phyloP scores from a whole-genome alignment of 2,329 filamentous ascomycete genomes.

The Karstenula rhodostoma region DNA sequence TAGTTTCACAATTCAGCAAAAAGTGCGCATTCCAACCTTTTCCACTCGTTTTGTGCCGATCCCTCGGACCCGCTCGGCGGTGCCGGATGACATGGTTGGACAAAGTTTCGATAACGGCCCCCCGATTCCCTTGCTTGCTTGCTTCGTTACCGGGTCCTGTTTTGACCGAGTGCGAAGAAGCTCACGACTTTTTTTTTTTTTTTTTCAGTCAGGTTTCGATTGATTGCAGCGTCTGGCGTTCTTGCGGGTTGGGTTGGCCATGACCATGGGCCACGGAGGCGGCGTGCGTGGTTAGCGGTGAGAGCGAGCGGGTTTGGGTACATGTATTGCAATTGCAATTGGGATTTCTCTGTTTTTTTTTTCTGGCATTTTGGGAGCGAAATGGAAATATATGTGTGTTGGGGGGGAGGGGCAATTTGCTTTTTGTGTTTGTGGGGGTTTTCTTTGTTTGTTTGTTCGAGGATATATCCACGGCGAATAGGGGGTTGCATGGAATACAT shows the following conservation, averaged over 20 bases:
- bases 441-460: background rate
- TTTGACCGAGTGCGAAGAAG: background rate
- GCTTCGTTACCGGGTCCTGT: background rate
- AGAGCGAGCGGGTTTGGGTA: background rate
- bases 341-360: background rate
- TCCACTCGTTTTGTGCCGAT: background rate
- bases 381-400: too few relatives aligned
- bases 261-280: too few relatives aligned
- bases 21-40: background rate
- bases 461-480: slow-evolving; percentile 11
- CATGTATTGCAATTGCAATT: too few relatives aligned
- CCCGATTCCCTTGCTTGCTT: too few relatives aligned
- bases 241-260: slow-evolving; percentile 2
- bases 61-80: background rate
- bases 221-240: slow-evolving; percentile 32
- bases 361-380: slow-evolving; percentile 10
- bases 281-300: slow-evolving; percentile 19
- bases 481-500: slow-evolving; percentile 17
- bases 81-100: slow-evolving; percentile 19
- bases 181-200: background rate
- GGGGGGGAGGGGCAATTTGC: too few relatives aligned
- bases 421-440: too few relatives aligned
- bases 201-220: slow-evolving; percentile 19
- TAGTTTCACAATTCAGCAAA: background rate
- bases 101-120: slow-evolving; percentile 11